A percentile compares a stretch with the other conserved stretches of the same genome.
Evolutionary conservation across 2,329 filamentous ascomycete genomes (phyloP).

Genomic region (Fusarium tjaetaba): DNA sequence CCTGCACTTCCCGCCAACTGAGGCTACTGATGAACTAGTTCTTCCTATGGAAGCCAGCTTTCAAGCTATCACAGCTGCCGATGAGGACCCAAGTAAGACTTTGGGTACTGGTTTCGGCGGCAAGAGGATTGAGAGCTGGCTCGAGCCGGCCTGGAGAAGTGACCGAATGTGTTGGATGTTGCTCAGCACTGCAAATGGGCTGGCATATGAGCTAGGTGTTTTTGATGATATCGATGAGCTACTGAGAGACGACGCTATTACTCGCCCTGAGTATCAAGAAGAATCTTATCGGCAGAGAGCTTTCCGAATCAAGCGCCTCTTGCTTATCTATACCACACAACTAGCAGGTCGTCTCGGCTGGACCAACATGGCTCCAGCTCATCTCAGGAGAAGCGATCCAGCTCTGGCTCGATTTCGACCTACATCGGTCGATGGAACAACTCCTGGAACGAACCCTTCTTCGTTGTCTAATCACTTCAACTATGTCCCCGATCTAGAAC

Average conservation of each 20-base stretch:
- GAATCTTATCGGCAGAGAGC: conserved; percentile 81
- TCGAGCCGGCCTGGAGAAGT: conserved; percentile 93
- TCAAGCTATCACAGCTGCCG: conserved; percentile 51
- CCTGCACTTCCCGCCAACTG: conserved; percentile 89
- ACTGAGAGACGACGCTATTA: conserved; percentile 67
- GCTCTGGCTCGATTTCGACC: conserved; percentile 63
- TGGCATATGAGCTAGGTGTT: conserved; percentile 93
- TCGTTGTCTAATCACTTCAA: conserved; percentile 68
- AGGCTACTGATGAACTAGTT: conserved; percentile 75
- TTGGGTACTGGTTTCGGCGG: conserved; percentile 73
- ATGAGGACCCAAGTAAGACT: conserved; percentile 47
- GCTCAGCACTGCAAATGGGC: conserved; percentile 86
- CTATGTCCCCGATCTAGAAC: conserved; percentile 72
- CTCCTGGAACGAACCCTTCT: conserved; percentile 68
- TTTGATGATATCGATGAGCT: conserved; percentile 89
- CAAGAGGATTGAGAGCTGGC: conserved; percentile 90
- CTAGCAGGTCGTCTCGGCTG: conserved; percentile 92
- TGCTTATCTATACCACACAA: conserved; percentile 92
- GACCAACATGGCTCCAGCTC: conserved; percentile 89
- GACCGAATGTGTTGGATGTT: conserved; percentile 99
- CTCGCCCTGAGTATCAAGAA: conserved; percentile 75
- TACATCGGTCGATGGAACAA: conserved; percentile 64
- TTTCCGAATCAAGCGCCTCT: conserved; percentile 82
- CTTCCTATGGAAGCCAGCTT: conserved; percentile 67
- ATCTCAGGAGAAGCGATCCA: conserved; percentile 66